These are phyloP conservation scores for Mycosphaerella sp. DNA, from an alignment of 2,329 filamentous ascomycete genomes.

Conservation along the genomic window DNA sequence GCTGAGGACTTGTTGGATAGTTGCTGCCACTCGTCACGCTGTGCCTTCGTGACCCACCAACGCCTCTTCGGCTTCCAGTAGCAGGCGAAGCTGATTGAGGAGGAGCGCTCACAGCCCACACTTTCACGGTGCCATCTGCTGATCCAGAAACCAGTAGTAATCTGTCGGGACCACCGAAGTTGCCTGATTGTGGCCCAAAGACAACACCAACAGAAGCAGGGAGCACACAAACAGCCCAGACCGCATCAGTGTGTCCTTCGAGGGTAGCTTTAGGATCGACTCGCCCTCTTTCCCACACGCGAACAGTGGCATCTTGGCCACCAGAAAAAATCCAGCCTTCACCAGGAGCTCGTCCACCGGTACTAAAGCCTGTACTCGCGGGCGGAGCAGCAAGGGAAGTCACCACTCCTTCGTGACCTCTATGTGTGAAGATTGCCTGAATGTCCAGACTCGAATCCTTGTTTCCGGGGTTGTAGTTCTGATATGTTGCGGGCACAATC, in stretches of 20 bases:
- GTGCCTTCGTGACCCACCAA: conserved; percentile 73
- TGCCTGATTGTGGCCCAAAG: conserved; percentile 61
- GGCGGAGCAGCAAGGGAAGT: conserved; percentile 83
- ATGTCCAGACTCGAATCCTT: conserved; percentile 73
- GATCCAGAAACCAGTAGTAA: conserved; percentile 87
- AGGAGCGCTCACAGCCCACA: conserved; percentile 91
- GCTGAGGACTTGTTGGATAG: conserved; percentile 84
- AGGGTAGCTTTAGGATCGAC: conserved; percentile 94
- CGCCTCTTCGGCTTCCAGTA: conserved; percentile 60
- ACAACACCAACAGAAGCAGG: conserved; percentile 74
- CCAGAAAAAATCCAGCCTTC: conserved; percentile 99
- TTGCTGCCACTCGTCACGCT: conserved; percentile 92
- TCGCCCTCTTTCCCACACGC: conserved; percentile 90
- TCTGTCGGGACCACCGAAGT: conserved; percentile 74
- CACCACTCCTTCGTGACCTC: conserved; percentile 86
- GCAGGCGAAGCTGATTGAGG: conserved; percentile 79
- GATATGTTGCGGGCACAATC: conserved; percentile 75
- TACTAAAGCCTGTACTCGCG: conserved; percentile 79
- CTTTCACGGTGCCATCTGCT: conserved; percentile 82
- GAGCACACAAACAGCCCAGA: conserved; percentile 91
- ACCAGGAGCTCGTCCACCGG: conserved; percentile 76
- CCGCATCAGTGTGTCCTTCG: conserved; percentile 84
- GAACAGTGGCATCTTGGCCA: conserved; percentile 84
- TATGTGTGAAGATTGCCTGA: conserved; percentile 87
- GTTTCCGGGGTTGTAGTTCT: conserved; percentile 48